Evolutionary conservation across 257 asterid species (phyloP), one percentile per base, ranked within the genome.

Genomic region (Solanum sejunctum): DNA sequence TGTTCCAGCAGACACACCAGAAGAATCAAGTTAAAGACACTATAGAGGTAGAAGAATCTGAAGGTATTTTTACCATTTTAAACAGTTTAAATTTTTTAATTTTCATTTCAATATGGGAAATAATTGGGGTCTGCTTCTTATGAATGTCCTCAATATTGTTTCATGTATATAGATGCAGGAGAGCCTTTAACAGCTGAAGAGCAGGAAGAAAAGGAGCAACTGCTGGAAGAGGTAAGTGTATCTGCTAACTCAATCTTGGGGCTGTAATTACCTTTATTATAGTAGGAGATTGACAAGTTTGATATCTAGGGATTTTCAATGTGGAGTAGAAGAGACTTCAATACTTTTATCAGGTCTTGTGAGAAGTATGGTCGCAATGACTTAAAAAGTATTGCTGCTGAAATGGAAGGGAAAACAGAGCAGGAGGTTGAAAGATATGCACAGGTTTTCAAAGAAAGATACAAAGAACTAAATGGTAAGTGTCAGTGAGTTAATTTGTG

Each of bases 261-360:
- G 10, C 28, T 54, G 4, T 78, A 78, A 28, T 78, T 78, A 78
- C 83, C 51, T 78, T 17, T 78, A 26, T 78, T 9, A 17, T 52
- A 26, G 66, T 54, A 18, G 64, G 51, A 54, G 17, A 64, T 54
- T 78, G 83, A 84, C 56, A 84, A 28, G 49, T 70, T 21, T 20
- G 49, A 80, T 56, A 11, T 90, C 58, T 83, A 97, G 99, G 99
- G 99, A 66, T 97, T 97, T 87, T 94, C 99, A 66, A 78, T 97
- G 26, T 97, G 99, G 99, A 97, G 99, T 93, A 92, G 97, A 90
- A 93, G 92, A 90, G 99, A 97, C 90, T 97, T 97, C 91, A 95
- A 92, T 85, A 85, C 97, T 72, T 97, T 95, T 89, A 94, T 97
- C 91, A 91, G 99, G 93, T 96, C 99, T 60, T 97, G 99, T 88